Percentiles rank a stretch among this genome's conserved stretches.
phyloP scores from a whole-genome alignment of 805 yeast genomes.

The Pichia scutulata region DNA sequence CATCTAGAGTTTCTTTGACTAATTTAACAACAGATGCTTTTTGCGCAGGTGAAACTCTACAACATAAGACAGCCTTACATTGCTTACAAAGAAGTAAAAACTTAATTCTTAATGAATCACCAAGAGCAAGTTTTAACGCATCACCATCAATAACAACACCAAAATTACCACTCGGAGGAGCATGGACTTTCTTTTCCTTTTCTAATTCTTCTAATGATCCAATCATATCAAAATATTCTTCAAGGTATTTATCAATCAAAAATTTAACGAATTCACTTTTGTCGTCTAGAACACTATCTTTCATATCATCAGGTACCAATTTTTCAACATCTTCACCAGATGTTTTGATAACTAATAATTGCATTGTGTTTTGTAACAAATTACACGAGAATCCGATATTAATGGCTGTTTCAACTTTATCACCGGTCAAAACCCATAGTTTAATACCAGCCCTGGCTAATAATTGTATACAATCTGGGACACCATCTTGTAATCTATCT shows the following conservation, averaged over 20 bases:
- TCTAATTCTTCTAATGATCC: conserved; percentile 54
- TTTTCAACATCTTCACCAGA: conserved; percentile 47
- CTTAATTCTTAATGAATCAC: conserved; percentile 37
- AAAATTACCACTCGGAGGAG: conserved; percentile 57
- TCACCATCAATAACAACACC: conserved; percentile 79
- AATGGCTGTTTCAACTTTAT: conserved; percentile 83
- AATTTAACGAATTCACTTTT: conserved; percentile 33
- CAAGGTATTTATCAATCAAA: conserved; percentile 45
- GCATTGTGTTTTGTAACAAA: conserved; percentile 67
- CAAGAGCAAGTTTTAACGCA: conserved; percentile 51
- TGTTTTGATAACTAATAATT: conserved; percentile 56
- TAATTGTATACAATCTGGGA: conserved; percentile 68
- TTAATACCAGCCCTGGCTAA: conserved; percentile 73
- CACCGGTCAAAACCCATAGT: conserved; percentile 83
- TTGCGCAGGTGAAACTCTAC: conserved; percentile 85
- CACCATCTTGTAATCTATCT: conserved; percentile 80
- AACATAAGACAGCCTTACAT: conserved; percentile 75
- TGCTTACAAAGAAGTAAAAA: conserved; percentile 69
- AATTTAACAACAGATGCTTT: conserved; percentile 76
- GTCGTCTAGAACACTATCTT: conserved; percentile 14
- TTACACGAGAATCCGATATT: conserved; percentile 85
- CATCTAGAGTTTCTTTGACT: conserved; percentile 66
- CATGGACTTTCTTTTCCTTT: conserved; percentile 50
- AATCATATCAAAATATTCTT: conserved; percentile 46
- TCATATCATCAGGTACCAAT: conserved; percentile 29